Evolutionary conservation across 768 basidiomycete species (phyloP).

Genomic region (Leccinellum albellum): DNA sequence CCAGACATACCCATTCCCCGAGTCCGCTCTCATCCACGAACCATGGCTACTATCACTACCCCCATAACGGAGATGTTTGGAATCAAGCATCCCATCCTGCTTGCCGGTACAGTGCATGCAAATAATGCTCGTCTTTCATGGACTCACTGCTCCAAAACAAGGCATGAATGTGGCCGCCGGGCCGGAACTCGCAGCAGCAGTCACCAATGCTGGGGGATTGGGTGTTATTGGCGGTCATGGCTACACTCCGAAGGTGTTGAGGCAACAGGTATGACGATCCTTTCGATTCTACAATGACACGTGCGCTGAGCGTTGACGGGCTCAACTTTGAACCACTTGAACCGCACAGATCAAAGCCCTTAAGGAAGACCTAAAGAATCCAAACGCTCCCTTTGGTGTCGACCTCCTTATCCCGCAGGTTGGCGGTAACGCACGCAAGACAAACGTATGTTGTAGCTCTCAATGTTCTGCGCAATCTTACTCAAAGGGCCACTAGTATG

Average conservation of each 20-base stretch:
- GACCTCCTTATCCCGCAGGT: slow-evolving; percentile 87
- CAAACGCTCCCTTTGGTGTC: slow-evolving; percentile 83
- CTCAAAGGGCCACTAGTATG: slow-evolving; percentile 45
- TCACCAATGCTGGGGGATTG: slow-evolving; percentile 89
- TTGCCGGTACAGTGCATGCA: slow-evolving; percentile 53
- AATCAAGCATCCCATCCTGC: slow-evolving; percentile 83
- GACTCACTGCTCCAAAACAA: slow-evolving; percentile 17
- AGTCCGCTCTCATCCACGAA: not conserved
- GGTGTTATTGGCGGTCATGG: slow-evolving; percentile 91
- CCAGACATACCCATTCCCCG: not conserved
- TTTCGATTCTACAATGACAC: not conserved
- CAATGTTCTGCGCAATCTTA: not conserved
- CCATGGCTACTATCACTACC: slow-evolving; percentile 61
- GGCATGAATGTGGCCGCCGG: slow-evolving; percentile 68
- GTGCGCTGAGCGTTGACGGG: slow-evolving; percentile 4
- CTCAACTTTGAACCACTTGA: not conserved
- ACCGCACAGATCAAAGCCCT: slow-evolving; percentile 63
- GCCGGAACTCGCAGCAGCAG: slow-evolving; percentile 87
- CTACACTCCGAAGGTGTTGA: slow-evolving; percentile 78
- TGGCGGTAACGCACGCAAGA: slow-evolving; percentile 85
- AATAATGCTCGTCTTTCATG: slow-evolving; percentile 35
- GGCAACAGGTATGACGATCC: slow-evolving; percentile 57
- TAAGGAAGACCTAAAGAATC: slow-evolving; percentile 69
- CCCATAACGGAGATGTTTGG: slow-evolving; percentile 87
- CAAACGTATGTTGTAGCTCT: slow-evolving; percentile 55